phyloP scores from a whole-genome alignment of 306 rosid species.

The Rosa lucieae region DNA sequence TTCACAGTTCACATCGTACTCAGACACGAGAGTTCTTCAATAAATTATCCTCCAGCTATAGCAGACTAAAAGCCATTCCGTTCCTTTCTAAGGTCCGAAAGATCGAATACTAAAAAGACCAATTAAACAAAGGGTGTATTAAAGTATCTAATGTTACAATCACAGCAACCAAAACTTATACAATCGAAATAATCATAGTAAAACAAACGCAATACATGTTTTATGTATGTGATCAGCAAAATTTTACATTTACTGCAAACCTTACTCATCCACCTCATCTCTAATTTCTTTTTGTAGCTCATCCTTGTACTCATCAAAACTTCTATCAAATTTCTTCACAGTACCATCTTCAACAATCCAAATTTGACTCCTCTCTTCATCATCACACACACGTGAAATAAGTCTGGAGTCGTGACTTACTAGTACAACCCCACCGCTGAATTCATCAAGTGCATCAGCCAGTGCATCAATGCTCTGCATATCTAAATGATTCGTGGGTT shows the following conservation, averaged over 20 bases:
- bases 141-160: background rate
- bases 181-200: background rate
- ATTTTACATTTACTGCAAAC: background rate
- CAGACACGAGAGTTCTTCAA: background rate
- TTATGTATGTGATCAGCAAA: background rate
- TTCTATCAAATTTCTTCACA: constrained; percentile 36
- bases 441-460: constrained; percentile 66
- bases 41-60: background rate
- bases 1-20: background rate
- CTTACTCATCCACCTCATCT: constrained; percentile 64
- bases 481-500: constrained; percentile 77
- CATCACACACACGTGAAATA: constrained; percentile 70
- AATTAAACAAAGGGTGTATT: background rate
- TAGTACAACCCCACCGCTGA: constrained; percentile 73
- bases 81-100: background rate
- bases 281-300: constrained; percentile 52
- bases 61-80: background rate
- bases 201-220: background rate
- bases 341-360: constrained; percentile 43
- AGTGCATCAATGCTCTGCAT: constrained; percentile 86
- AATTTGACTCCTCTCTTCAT: constrained; percentile 65
- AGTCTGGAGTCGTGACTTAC: constrained; percentile 80
- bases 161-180: background rate
- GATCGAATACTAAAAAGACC: background rate
- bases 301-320: constrained; percentile 63